phyloP scores from a whole-genome alignment of 176 grass and related monocot species.

The Phoenix dactylifera region DNA sequence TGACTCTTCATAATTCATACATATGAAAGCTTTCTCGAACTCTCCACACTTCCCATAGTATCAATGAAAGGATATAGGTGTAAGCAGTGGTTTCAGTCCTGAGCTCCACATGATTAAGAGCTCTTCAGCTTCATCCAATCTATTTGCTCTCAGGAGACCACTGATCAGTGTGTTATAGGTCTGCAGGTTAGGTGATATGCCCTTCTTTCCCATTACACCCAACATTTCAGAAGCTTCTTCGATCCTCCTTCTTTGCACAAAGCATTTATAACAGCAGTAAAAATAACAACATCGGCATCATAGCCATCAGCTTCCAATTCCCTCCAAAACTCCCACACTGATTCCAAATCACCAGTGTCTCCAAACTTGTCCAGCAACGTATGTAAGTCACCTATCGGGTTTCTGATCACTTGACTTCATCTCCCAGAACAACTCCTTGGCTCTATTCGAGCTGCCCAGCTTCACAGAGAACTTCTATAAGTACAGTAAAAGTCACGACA shows the following conservation, averaged over 20 bases:
- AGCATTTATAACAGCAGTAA: slow-evolving; percentile 51
- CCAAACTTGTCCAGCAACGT: slow-evolving; percentile 81
- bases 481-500: slow-evolving; percentile 67
- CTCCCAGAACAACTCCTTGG: slow-evolving; percentile 77
- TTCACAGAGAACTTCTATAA: slow-evolving; percentile 73
- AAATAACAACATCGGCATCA: slow-evolving; percentile 57
- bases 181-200: slow-evolving; percentile 56
- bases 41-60: slow-evolving; percentile 73
- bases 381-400: slow-evolving; percentile 76
- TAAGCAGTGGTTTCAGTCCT: slow-evolving; percentile 56
- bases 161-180: slow-evolving; percentile 82
- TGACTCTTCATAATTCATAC: slow-evolving; percentile 80
- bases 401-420: slow-evolving; percentile 69
- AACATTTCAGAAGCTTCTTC: slow-evolving; percentile 57
- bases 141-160: slow-evolving; percentile 61
- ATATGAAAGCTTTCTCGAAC: slow-evolving; percentile 47
- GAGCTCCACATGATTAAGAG: slow-evolving; percentile 65
- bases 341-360: slow-evolving; percentile 49
- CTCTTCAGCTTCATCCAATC: slow-evolving; percentile 35
- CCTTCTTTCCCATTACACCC: slow-evolving; percentile 54
- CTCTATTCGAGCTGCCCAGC: slow-evolving; percentile 41
- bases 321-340: slow-evolving; percentile 54
- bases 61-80: slow-evolving; percentile 87
- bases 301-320: slow-evolving; percentile 71
- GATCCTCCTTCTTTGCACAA: slow-evolving; percentile 63